Evolutionary conservation across 805 yeast genomes (phyloP).

Genomic region (Saccharomycopsis lassenensis): DNA sequence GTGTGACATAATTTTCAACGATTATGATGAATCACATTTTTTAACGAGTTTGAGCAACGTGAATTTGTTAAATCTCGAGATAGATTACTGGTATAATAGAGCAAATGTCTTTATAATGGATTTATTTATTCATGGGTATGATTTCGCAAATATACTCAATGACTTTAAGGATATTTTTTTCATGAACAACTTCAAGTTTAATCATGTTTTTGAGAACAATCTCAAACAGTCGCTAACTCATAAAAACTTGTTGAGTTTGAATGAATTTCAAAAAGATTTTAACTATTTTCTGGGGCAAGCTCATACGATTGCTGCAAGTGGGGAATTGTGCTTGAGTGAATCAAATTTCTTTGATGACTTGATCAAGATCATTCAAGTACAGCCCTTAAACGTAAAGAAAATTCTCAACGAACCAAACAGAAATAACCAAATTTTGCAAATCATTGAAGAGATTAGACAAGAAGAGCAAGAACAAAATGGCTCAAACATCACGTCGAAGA

Average conservation of each 20-base stretch:
- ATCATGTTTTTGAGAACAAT: constrained; percentile 40
- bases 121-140: constrained; percentile 50
- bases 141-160: constrained; percentile 36
- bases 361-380: constrained; percentile 39
- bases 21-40: constrained; percentile 1
- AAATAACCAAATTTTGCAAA: background rate
- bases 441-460: too few relatives aligned
- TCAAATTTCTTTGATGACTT: constrained; percentile 31
- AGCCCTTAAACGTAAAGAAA: constrained; percentile 35
- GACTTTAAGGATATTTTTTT: constrained; percentile 49
- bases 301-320: constrained; percentile 5
- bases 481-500: background rate
- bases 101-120: constrained; percentile 55
- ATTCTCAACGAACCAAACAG: constrained; percentile 10
- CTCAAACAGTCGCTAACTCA: constrained; percentile 3
- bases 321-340: constrained; percentile 29
- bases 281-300: constrained; percentile 1
- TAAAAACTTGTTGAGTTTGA: constrained; percentile 18
- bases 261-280: constrained; percentile 12
- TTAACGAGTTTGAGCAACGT: constrained; percentile 24
- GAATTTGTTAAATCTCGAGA: constrained; percentile 36
- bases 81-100: constrained; percentile 50
- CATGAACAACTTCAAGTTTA: constrained; percentile 38
- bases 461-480: background rate
- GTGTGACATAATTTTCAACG: constrained; percentile 33